phyloP scores from a whole-genome alignment of 164 flowering plant genomes.

The Cinnamomum chago region DNA sequence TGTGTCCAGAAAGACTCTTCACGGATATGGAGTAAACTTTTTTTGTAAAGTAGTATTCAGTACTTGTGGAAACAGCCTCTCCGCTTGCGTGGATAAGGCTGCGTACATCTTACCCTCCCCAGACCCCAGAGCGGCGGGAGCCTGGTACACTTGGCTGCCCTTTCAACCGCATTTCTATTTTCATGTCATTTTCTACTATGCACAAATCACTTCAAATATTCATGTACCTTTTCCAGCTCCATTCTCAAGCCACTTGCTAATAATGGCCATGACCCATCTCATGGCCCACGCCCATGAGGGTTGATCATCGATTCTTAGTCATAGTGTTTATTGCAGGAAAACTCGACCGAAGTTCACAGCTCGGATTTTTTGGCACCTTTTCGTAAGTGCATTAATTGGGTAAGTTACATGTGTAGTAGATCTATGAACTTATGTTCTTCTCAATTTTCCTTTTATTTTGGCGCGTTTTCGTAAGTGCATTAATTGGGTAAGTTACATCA shows the following conservation, averaged over 20 bases:
- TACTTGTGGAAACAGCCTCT: too few relatives aligned
- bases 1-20: too few relatives aligned
- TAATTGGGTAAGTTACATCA: slow-evolving; percentile 54
- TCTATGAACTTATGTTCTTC: neutral
- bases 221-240: neutral
- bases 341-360: slow-evolving; percentile 53
- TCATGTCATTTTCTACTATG: neutral
- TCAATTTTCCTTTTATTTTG: slow-evolving; percentile 16
- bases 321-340: slow-evolving; percentile 49
- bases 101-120: too few relatives aligned
- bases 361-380: slow-evolving; percentile 47
- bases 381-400: slow-evolving; percentile 75
- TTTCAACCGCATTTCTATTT: neutral
- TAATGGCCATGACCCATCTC: neutral
- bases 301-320: neutral
- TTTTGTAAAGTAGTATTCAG: too few relatives aligned
- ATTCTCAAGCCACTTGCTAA: neutral
- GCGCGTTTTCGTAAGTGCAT: slow-evolving; percentile 59
- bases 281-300: neutral
- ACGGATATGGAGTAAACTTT: too few relatives aligned
- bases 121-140: too few relatives aligned
- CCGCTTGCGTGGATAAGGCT: too few relatives aligned
- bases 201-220: too few relatives aligned
- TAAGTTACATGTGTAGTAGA: slow-evolving; percentile 22
- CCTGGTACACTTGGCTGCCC: too few relatives aligned